Percentiles rank a stretch among this genome's conserved stretches.
These are phyloP conservation scores for Forsythia viridissima DNA, from an alignment of 257 asterid species.

Conservation along the genomic window DNA sequence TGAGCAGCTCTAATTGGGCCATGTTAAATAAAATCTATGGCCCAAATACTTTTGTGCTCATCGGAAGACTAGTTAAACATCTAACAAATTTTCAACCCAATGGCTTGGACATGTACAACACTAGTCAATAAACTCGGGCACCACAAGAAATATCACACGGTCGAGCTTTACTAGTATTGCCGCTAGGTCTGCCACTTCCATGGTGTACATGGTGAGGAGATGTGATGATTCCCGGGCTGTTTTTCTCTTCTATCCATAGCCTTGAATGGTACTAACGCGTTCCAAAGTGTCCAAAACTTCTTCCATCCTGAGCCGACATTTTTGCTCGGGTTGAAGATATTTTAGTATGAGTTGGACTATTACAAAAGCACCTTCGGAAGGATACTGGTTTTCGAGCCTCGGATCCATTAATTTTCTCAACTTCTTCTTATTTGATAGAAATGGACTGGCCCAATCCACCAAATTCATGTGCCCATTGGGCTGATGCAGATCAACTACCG, in stretches of 20 bases:
- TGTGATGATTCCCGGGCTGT: background rate
- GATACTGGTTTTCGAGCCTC: background rate
- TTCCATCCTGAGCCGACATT: constrained; percentile 1
- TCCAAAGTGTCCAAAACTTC: background rate
- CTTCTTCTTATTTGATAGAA: constrained; percentile 1
- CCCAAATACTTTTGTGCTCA: too few species aligned
- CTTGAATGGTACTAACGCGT: background rate
- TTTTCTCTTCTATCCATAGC: background rate
- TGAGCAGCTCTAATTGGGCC: too few species aligned
- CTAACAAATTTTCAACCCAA: background rate
- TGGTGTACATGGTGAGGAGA: background rate
- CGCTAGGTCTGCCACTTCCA: background rate
- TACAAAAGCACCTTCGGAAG: background rate
- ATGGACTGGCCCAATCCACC: constrained; percentile 13
- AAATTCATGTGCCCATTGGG: constrained; percentile 1
- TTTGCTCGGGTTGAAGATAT: background rate
- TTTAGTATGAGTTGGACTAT: background rate
- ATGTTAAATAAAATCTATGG: too few species aligned
- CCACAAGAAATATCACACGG: background rate
- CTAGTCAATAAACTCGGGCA: background rate
- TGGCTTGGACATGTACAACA: background rate
- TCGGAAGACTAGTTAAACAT: too few species aligned
- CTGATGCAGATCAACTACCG: background rate
- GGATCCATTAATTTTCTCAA: constrained; percentile 8
- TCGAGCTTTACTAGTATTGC: background rate